phyloP scores from a whole-genome alignment of 208 protist species.

The Trypanosoma platydactyli region DNA sequence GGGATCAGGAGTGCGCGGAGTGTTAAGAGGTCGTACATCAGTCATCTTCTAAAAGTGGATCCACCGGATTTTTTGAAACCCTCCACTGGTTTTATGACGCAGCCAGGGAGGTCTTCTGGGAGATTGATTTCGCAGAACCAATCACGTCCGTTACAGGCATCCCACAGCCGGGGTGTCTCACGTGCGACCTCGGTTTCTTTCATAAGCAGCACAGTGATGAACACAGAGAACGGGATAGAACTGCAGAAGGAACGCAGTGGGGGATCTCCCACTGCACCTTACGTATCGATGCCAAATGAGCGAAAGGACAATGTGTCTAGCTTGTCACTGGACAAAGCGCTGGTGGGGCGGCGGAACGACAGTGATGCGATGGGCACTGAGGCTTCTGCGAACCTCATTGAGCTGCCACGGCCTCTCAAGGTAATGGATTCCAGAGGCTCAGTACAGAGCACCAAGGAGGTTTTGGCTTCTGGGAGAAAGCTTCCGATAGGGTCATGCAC shows the following conservation, averaged over 20 bases:
- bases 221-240: background rate
- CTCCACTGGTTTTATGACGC: background rate
- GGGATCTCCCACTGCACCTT: background rate
- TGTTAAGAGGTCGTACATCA: conserved; percentile 19
- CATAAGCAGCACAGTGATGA: conserved; percentile 3
- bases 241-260: background rate
- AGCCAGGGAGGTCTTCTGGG: background rate
- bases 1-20: background rate
- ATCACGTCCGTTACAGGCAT: background rate
- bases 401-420: background rate
- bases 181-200: background rate
- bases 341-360: background rate
- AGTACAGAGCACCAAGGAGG: background rate
- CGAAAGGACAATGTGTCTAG: background rate
- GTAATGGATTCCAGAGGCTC: background rate
- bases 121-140: background rate
- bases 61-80: conserved; percentile 35
- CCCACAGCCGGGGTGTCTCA: background rate
- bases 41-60: conserved; percentile 31
- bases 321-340: background rate
- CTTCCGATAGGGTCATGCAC: conserved; percentile 9
- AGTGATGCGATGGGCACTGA: background rate
- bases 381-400: background rate
- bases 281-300: background rate
- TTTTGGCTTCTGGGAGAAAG: background rate